Evolutionary conservation across 495 filamentous ascomycete genomes (phyloP).

Genomic region (Xylaria venustula): DNA sequence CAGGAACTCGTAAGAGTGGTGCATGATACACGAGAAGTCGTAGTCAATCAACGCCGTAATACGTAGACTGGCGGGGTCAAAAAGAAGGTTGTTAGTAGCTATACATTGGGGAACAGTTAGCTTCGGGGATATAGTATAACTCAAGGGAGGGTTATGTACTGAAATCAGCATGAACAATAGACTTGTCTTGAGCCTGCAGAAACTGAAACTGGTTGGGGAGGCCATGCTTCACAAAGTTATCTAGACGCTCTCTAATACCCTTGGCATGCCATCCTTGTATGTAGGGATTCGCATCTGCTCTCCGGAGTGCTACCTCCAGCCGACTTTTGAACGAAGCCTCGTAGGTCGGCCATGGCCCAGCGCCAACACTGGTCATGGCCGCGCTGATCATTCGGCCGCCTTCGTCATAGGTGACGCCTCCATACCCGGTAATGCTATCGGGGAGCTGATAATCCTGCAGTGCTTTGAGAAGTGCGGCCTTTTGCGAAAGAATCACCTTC

Average conservation of each 20-base stretch:
- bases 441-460: constrained; percentile 21
- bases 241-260: constrained; percentile 19
- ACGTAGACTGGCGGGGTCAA: constrained; percentile 23
- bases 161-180: constrained; percentile 5
- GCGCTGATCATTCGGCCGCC: constrained; percentile 19
- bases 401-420: constrained; percentile 25
- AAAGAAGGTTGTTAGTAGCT: constrained; percentile 26
- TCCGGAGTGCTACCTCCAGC: constrained; percentile 12
- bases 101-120: not conserved
- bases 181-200: not conserved
- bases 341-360: constrained; percentile 19
- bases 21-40: constrained; percentile 27
- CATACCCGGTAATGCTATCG: constrained; percentile 17
- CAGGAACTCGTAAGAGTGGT: constrained; percentile 31
- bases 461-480: constrained; percentile 20
- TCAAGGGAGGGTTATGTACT: not conserved
- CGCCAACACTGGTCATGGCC: constrained; percentile 23
- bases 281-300: constrained; percentile 21
- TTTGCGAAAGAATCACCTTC: constrained; percentile 20
- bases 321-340: constrained; percentile 16
- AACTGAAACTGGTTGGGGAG: constrained; percentile 2
- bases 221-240: constrained; percentile 17
- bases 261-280: constrained; percentile 22
- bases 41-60: constrained; percentile 31
- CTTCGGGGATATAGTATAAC: not conserved